Evolutionary conservation across 257 asterid species (phyloP).

Genomic region (Fraxinus americana): DNA sequence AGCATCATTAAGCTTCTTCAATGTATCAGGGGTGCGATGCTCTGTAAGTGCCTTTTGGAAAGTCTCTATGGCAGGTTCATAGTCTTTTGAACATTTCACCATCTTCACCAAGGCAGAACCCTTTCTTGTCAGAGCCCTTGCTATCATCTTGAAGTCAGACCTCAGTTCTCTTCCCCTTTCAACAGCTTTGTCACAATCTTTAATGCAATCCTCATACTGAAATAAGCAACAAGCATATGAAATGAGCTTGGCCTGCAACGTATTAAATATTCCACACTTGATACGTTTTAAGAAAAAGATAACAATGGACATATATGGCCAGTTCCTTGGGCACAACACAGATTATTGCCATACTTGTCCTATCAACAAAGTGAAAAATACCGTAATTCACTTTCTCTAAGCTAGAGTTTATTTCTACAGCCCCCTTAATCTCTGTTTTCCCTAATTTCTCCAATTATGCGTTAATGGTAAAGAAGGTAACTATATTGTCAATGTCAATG

Average conservation of each 20-base stretch:
- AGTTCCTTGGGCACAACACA: background rate
- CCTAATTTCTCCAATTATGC: background rate
- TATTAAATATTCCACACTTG: background rate
- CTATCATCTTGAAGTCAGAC: slow-evolving; percentile 84
- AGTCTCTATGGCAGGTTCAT: slow-evolving; percentile 76
- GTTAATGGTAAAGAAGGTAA: background rate
- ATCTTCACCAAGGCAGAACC: slow-evolving; percentile 83
- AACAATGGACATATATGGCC: background rate
- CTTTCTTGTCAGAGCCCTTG: slow-evolving; percentile 91
- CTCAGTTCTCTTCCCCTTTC: slow-evolving; percentile 93
- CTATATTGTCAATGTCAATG: background rate
- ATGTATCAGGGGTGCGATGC: slow-evolving; percentile 91
- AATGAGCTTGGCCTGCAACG: background rate
- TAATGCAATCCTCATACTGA: slow-evolving; percentile 81
- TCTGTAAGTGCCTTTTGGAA: slow-evolving; percentile 95
- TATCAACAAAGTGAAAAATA: background rate
- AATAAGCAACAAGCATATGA: background rate
- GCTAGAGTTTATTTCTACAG: background rate
- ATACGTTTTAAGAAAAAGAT: background rate
- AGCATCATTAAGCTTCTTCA: slow-evolving; percentile 88
- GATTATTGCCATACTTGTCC: background rate
- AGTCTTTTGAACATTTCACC: slow-evolving; percentile 80
- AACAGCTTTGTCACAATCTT: slow-evolving; percentile 93
- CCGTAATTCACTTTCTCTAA: background rate
- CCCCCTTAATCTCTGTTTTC: background rate